Evolutionary conservation across 192 early-diverging fungal genomes (phyloP), one percentile per base, ranked within the genome.

Genomic region (Coemansia sp.): DNA sequence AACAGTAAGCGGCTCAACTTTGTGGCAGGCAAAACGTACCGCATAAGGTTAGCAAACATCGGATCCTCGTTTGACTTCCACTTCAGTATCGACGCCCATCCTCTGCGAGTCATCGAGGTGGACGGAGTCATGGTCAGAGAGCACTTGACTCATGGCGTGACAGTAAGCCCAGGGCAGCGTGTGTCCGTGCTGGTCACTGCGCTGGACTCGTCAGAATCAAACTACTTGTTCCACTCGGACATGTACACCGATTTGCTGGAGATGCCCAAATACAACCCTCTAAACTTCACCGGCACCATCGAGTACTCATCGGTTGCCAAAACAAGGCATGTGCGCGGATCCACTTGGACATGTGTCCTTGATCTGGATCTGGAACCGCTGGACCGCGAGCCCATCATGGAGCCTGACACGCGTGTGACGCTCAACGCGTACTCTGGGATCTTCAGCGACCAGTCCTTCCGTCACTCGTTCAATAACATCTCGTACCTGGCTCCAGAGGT

Each of bases 1-100:
- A 70, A 82, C 56, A 61, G 70, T 7, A 84, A 81, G 31, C 58
- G 43, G 12, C 69, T 92, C 55, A 60, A 66, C 26, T 90, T 96
- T 67, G 68, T 70, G 15, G 85, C 91, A 4, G 88, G 88, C 40
- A 92, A 91, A 74, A 92, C 86, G 7, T 94, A 93, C 75, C 87
- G 92, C 55, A 63, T 96, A 61, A 84, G 93, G 23, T 49, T 96
- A 51, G 78, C 94, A 45, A 90, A 89, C 73, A 91, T 90, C 75
- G 85, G 85, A 21, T 86, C 90, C 21, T 80, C 91, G 57, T 82
- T 86, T 34, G 87, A 86, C 57, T 95, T 87, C 74, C 81, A 86
- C 60, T 84, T 95, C 64, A 85, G 84, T 66, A 91, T 95, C 63
- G 91, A 91, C 61, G 87, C 82, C 16, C 94, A 94, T 71, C 74